These are phyloP conservation scores for Ustilago cynodontis DNA, from an alignment of 1,284 basidiomycete species.

Conservation along the genomic window DNA sequence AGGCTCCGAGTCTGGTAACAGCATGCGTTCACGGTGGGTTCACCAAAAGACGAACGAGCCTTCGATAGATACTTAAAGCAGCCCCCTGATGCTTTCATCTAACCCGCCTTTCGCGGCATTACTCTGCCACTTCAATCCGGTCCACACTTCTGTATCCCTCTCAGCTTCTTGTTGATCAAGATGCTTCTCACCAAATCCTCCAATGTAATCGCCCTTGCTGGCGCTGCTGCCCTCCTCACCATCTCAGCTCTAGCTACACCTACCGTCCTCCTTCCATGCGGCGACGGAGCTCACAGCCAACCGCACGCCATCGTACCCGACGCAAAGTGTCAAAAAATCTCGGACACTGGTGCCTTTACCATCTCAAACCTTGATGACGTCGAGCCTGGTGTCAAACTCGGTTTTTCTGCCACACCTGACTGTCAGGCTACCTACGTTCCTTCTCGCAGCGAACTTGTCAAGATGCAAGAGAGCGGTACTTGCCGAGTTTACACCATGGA, in stretches of 20 bases:
- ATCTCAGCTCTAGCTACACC: neutral
- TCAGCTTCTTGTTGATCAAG: neutral
- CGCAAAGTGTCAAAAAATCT: constrained; percentile 23
- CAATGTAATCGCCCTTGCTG: constrained; percentile 1
- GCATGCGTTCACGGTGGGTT: neutral
- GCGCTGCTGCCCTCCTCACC: neutral
- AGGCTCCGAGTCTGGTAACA: neutral
- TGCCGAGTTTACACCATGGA: neutral
- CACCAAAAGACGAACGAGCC: too few species aligned
- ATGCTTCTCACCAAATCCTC: constrained; percentile 3
- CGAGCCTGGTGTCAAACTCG: neutral
- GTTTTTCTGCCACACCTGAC: constrained; percentile 21
- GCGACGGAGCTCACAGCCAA: neutral
- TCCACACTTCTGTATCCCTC: too few species aligned
- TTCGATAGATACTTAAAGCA: neutral
- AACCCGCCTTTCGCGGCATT: neutral
- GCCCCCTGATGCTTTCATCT: neutral
- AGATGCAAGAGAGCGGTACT: neutral
- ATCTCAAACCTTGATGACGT: neutral
- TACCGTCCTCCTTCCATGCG: constrained; percentile 24
- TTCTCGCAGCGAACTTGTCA: neutral
- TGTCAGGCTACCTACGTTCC: constrained; percentile 25
- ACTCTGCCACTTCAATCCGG: too few species aligned
- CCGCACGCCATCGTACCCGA: constrained; percentile 22
- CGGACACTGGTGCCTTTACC: constrained; percentile 22